Evolutionary conservation across 2,329 filamentous ascomycete genomes (phyloP).

Genomic region (Fusarium chuoi): DNA sequence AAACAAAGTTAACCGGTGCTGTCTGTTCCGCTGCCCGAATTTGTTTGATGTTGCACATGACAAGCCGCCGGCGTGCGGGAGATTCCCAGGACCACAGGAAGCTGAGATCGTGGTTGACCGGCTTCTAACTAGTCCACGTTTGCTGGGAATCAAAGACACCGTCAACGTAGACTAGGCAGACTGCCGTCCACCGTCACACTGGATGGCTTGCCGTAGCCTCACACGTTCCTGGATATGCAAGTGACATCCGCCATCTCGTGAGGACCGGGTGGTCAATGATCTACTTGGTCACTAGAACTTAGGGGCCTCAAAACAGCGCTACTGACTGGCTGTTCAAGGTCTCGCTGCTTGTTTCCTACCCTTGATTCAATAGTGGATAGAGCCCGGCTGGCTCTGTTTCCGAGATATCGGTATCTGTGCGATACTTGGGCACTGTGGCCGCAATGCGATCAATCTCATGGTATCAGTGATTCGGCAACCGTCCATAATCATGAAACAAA

Average conservation of each 20-base stretch:
- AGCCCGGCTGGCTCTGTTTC: constrained; percentile 42
- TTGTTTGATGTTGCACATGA: constrained; percentile 22
- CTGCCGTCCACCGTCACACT: constrained; percentile 42
- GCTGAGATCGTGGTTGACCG: constrained; percentile 42
- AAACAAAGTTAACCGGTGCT: constrained; percentile 20
- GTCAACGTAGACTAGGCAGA: constrained; percentile 40
- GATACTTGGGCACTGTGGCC: constrained; percentile 12
- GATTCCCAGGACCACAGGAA: constrained; percentile 43
- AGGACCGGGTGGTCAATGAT: constrained; percentile 34
- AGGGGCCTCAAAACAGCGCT: constrained; percentile 36
- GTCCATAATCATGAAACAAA: constrained; percentile 2
- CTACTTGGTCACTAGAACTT: constrained; percentile 34
- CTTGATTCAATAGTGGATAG: constrained; percentile 39
- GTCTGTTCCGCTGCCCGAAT: constrained; percentile 10
- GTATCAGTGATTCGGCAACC: constrained; percentile 3
- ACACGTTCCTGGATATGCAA: constrained; percentile 47
- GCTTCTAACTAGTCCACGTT: constrained; percentile 38
- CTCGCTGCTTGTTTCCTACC: constrained; percentile 17
- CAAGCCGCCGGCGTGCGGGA: constrained; percentile 40
- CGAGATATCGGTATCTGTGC: constrained; percentile 43
- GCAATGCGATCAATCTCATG: constrained; percentile 12
- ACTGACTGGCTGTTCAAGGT: constrained; percentile 27
- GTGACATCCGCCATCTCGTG: constrained; percentile 44
- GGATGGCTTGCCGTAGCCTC: constrained; percentile 47
- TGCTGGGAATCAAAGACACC: constrained; percentile 42